Evolutionary conservation across 495 filamentous ascomycete genomes (phyloP), one percentile per base, ranked within the genome.

Genomic region (Aspergillus haitiensis): DNA sequence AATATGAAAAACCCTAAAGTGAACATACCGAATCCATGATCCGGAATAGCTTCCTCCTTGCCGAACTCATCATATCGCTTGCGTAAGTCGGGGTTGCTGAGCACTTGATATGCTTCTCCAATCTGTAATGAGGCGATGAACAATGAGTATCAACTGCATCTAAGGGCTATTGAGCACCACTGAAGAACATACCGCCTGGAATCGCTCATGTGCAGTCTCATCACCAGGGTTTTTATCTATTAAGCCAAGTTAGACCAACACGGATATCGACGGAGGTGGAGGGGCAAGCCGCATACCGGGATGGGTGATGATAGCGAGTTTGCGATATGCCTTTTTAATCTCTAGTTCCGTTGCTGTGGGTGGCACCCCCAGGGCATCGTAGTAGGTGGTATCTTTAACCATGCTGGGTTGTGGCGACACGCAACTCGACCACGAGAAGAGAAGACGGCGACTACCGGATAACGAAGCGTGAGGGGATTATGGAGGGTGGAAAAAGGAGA

Each of bases 261-360:
- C 47, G 32, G 21, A 52, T 59, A 12, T 65, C 61, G 32, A 34
- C 9, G 12, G 32, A 44, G 8, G 3, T 2, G 15, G 33, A 12
- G 3, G 34, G 50, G 0, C 16, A 34, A 6, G 21, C 48, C 10
- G 33, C 72, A 34, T 74, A 86, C 84, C 84, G n/a, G 86, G 86
- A 65, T 89, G 86, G 58, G 87, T 85, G 57, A 82, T 80, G 65
- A 99, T 96, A 47, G 94, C 94, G 34, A 94, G 87, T 74, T 93
- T 98, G 60, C 94, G 84, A 74, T 99, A 99, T n/a, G 94, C 94
- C 76, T 98, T 98, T 80, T 99, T 99, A 76, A 99, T 97, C 63
- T 99, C 95, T 7, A 98, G 86, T 70, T 96, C 92, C 56, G 91
- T 88, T 15, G 94, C 95, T 10, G 86, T 91, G 44, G 93, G 88